A percentile compares a stretch with the other conserved stretches of the same genome.
Conservation (phyloP, 495 filamentous ascomycete genomes). For the Podospora pseudopauciseta region DNA sequence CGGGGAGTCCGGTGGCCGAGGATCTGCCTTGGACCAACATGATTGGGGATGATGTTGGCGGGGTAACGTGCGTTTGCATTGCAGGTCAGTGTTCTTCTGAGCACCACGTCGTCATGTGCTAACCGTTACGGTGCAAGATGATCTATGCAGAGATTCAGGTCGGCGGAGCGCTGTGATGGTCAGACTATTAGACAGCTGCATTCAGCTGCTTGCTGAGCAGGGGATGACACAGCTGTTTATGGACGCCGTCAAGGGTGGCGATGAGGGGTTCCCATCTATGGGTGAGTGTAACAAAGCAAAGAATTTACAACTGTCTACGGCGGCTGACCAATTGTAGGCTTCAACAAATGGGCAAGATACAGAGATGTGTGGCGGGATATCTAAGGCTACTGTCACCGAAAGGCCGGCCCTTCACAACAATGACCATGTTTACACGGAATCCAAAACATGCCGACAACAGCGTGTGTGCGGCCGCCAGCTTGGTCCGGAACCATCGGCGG, state of each 20-base stretch:
- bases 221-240: slow-evolving; percentile 44
- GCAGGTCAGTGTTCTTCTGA: slow-evolving; percentile 36
- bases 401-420: neutral
- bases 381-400: slow-evolving; percentile 10
- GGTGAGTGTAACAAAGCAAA: slow-evolving; percentile 32
- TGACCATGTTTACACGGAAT: neutral
- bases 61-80: slow-evolving; percentile 59
- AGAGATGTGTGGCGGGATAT: slow-evolving; percentile 44
- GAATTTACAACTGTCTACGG: neutral
- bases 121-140: slow-evolving; percentile 29
- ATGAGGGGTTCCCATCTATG: slow-evolving; percentile 45
- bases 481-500: neutral
- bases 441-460: neutral
- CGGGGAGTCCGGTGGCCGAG: slow-evolving; percentile 49
- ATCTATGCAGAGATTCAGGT: slow-evolving; percentile 7
- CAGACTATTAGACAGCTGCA: slow-evolving; percentile 44
- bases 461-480: neutral
- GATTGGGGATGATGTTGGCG: slow-evolving; percentile 54
- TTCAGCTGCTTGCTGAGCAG: slow-evolving; percentile 34
- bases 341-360: slow-evolving; percentile 50
- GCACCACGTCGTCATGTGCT: neutral
- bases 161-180: slow-evolving; percentile 42
- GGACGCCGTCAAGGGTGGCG: slow-evolving; percentile 43
- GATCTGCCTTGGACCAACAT: slow-evolving; percentile 58
- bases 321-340: slow-evolving; percentile 31